Base-by-base conservation (phyloP, 2,329 filamentous ascomycete species). In the Catunica adiposa region DNA sequence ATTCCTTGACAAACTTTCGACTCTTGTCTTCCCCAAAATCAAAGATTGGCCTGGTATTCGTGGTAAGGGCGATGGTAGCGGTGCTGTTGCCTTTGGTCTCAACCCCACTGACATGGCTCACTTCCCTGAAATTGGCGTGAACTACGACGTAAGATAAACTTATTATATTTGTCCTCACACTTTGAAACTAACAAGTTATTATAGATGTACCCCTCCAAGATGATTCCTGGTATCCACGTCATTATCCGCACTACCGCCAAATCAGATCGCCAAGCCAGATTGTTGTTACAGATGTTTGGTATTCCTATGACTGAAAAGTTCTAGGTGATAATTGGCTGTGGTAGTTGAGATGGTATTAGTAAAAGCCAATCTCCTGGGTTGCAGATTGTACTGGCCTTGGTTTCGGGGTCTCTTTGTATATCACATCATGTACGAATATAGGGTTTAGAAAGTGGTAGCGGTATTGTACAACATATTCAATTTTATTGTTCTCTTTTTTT, bases 91-190 rank as follows among this genome's bases (percentile, higher is more conserved):
- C 8, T 90, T 89, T 67, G 92, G 92, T 62, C 74, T 98, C 63
- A 76, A 76, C 14, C 75, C 83, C 3, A 82, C 87, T 58, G 80
- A 84, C 62, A 80, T 95, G 63, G 80, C 84, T 53, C 73, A 86
- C 61, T 98, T 97, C 71, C 92, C 92, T 0, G 92, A 98, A 72
- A 79, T 98, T 48, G 89, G 96, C 69, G 80, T 88, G 63, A 96
- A 95, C 72, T 95, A 92, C 66, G 87, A 94, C 70, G 88, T 94
- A 71, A 77, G 86, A n/a, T 77, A 55, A n/a, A 34, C 25, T 17
- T 29, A 48, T 8, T 15, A n/a, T 38, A 14, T 22, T 26, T 46
- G 29, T 17, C 20, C 61, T 59, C 7, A n/a, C 23, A 23, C 44
- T 22, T 11, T 1, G 9, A 23, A 23, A 15, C 54, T 65, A 58